Evolutionary conservation across 805 yeast species (phyloP).

Genomic region (Sugiyamaella valdiviana): DNA sequence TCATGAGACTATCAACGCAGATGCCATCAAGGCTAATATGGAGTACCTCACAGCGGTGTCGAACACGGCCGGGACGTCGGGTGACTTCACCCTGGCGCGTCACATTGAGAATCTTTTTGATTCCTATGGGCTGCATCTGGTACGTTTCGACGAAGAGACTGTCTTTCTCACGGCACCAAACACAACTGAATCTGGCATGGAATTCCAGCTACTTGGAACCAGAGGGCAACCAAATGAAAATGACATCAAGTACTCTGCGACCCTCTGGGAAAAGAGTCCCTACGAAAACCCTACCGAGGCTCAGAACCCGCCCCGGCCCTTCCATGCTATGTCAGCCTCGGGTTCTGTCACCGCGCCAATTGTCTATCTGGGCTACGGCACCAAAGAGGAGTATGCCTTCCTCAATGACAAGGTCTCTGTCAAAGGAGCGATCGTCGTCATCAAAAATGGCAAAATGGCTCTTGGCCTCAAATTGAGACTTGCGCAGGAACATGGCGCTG

Average conservation of each 20-base stretch:
- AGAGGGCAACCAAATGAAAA: conserved; percentile 22
- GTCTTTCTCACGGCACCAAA: conserved; percentile 66
- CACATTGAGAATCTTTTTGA: conserved; percentile 56
- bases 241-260: conserved; percentile 31
- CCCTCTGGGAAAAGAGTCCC: conserved; percentile 33
- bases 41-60: conserved; percentile 76
- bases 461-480: conserved; percentile 46
- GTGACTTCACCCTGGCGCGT: conserved; percentile 66
- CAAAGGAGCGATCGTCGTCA: conserved; percentile 49
- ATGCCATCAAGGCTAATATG: conserved; percentile 55
- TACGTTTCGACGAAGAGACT: conserved; percentile 46
- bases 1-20: conserved; percentile 46
- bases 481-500: conserved; percentile 54
- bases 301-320: conserved; percentile 33
- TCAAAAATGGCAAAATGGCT: conserved; percentile 47
- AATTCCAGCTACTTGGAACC: conserved; percentile 22
- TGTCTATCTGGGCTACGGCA: conserved; percentile 65
- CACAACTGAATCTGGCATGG: conserved; percentile 24
- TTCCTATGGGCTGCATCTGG: conserved; percentile 40
- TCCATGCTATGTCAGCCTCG: conserved; percentile 60
- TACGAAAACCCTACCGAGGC: conserved; percentile 24
- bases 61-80: conserved; percentile 82
- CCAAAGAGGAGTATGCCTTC: conserved; percentile 44
- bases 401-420: conserved; percentile 39
- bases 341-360: conserved; percentile 51